These are phyloP conservation scores for Protea cynaroides DNA, from an alignment of 164 flowering plant species.

Conservation along the genomic window DNA sequence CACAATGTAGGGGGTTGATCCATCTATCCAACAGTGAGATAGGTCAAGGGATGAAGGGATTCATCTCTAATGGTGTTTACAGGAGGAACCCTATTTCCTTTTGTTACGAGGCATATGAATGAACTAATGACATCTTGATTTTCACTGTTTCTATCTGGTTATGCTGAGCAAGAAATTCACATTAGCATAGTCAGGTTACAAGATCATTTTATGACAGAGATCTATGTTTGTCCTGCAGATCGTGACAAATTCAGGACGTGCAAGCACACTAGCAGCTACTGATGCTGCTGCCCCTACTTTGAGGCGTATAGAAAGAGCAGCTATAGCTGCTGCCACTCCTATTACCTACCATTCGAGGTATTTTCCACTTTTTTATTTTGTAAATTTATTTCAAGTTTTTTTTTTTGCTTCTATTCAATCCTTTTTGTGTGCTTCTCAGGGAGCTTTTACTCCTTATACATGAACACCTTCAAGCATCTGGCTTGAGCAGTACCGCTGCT, in stretches of 20 bases:
- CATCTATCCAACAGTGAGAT: too few relatives aligned
- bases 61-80: too few relatives aligned
- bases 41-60: too few relatives aligned
- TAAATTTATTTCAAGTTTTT: background rate
- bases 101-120: too few relatives aligned
- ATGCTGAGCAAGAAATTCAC: too few relatives aligned
- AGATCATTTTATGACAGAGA: too few relatives aligned
- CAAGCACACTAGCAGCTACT: conserved; percentile 87
- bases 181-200: too few relatives aligned
- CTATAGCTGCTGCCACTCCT: conserved; percentile 99
- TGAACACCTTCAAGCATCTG: conserved; percentile 91
- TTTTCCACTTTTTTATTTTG: background rate
- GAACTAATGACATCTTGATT: too few relatives aligned
- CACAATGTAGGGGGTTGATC: too few relatives aligned
- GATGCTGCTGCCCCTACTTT: conserved; percentile 98
- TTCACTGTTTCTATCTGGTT: too few relatives aligned
- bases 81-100: too few relatives aligned
- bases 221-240: conserved; percentile 36
- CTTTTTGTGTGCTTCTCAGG: conserved; percentile 33
- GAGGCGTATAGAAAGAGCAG: conserved; percentile 97
- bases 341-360: conserved; percentile 87
- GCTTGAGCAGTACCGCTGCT: conserved; percentile 59
- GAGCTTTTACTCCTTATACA: conserved; percentile 93
- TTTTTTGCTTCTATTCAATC: background rate
- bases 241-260: conserved; percentile 95